These are phyloP conservation scores for Sisymbrium irio DNA, from an alignment of 345 rosid species.

Conservation along the genomic window DNA sequence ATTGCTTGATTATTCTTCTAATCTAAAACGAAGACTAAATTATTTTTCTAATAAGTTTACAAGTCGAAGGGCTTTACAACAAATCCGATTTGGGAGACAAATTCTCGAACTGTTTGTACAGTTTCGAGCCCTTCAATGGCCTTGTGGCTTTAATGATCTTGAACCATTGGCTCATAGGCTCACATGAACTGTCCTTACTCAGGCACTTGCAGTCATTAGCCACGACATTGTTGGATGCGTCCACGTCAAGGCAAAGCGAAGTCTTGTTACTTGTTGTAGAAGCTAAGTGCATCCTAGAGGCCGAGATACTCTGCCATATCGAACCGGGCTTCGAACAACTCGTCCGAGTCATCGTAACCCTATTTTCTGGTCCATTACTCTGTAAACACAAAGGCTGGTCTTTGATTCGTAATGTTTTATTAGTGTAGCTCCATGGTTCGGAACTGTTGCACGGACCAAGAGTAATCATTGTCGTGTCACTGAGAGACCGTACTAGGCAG, in stretches of 20 bases:
- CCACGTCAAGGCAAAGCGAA: constrained; percentile 76
- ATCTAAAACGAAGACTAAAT: neutral
- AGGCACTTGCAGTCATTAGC: constrained; percentile 56
- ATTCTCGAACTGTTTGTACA: constrained; percentile 6
- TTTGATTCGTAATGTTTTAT: constrained; percentile 41
- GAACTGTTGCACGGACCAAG: constrained; percentile 76
- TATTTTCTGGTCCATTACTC: constrained; percentile 39
- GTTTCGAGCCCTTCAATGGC: constrained; percentile 28
- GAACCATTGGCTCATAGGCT: constrained; percentile 79
- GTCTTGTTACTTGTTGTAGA: constrained; percentile 42
- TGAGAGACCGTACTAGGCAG: constrained; percentile 49
- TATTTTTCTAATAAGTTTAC: neutral
- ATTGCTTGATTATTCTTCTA: neutral
- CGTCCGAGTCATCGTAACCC: constrained; percentile 42
- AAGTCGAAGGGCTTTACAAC: constrained; percentile 8
- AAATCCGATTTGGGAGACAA: constrained; percentile 5
- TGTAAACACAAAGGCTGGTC: constrained; percentile 68
- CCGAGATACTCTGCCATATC: constrained; percentile 67
- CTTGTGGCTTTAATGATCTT: constrained; percentile 59
- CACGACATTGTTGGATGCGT: constrained; percentile 39
- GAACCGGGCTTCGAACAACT: constrained; percentile 47
- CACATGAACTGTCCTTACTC: constrained; percentile 49
- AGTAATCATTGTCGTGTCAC: constrained; percentile 36
- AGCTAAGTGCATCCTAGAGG: constrained; percentile 79
- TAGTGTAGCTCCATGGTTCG: constrained; percentile 70